Conservation (phyloP, 108 stramenopile species). For the Ochromonas danica region DNA sequence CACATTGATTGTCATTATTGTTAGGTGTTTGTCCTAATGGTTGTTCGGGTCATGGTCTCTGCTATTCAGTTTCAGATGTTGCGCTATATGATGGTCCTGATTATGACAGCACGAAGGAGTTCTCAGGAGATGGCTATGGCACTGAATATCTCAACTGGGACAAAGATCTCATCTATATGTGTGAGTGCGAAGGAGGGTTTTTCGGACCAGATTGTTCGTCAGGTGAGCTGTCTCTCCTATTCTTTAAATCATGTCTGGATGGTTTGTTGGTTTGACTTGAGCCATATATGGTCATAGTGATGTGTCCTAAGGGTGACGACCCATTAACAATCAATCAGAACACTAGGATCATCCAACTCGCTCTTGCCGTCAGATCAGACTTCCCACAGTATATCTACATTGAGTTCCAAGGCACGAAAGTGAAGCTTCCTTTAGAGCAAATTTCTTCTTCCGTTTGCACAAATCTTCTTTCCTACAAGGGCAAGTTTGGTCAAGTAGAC, state of each 20-base stretch:
- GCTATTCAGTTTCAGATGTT: conserved; percentile 47
- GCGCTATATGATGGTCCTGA: conserved; percentile 46
- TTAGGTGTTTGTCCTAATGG: conserved; percentile 41
- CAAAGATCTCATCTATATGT: conserved; percentile 40
- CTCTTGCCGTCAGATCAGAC: background rate
- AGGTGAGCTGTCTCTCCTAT: background rate
- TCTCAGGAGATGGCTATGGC: conserved; percentile 44
- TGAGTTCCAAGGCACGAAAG: conserved; percentile 36
- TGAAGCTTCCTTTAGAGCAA: too few species aligned
- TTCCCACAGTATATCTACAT: conserved; percentile 28
- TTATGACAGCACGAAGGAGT: conserved; percentile 40
- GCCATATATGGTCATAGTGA: conserved; percentile 14
- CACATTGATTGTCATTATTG: background rate
- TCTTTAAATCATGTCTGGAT: background rate
- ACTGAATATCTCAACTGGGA: conserved; percentile 52
- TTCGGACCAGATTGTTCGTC: conserved; percentile 52
- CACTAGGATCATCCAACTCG: conserved; percentile 35
- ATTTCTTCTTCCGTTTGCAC: too few species aligned
- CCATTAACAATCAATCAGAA: conserved; percentile 57
- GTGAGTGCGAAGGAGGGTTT: conserved; percentile 49
- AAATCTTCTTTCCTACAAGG: conserved; percentile 36
- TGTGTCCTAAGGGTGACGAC: conserved; percentile 57
- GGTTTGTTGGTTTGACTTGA: too few species aligned
- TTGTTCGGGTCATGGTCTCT: conserved; percentile 46
- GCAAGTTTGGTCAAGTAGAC: conserved; percentile 43